Evolutionary conservation across 2,329 filamentous ascomycete genomes (phyloP).

Genomic region (Zymoseptoria pseudotritici): DNA sequence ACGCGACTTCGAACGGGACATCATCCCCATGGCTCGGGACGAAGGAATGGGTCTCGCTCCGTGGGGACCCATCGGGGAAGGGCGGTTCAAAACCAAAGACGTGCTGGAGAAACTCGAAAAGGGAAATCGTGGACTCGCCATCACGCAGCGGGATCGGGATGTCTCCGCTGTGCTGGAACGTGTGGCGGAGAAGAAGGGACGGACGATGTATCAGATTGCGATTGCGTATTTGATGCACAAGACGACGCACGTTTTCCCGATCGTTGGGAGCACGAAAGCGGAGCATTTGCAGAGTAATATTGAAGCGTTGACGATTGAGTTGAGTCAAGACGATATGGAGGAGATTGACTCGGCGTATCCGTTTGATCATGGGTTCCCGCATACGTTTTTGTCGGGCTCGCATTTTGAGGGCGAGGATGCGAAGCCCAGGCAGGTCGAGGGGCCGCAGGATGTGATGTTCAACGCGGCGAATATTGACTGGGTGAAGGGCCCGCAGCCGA

Average conservation of each 20-base stretch:
- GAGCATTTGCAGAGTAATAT: slow-evolving; percentile 65
- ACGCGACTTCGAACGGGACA: slow-evolving; percentile 46
- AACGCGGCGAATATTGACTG: slow-evolving; percentile 13
- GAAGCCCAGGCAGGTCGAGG: slow-evolving; percentile 17
- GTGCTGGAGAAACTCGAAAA: slow-evolving; percentile 5
- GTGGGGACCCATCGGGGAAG: slow-evolving; percentile 44
- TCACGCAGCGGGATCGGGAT: not conserved
- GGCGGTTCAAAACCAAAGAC: slow-evolving; percentile 38
- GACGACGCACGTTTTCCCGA: slow-evolving; percentile 58
- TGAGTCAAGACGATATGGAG: slow-evolving; percentile 56
- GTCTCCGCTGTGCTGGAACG: slow-evolving; percentile 53
- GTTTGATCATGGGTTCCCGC: slow-evolving; percentile 62
- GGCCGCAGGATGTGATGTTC: slow-evolving; percentile 31
- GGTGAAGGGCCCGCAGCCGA: slow-evolving; percentile 10
- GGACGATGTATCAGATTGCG: slow-evolving; percentile 30
- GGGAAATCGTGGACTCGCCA: not conserved
- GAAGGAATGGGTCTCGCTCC: slow-evolving; percentile 54
- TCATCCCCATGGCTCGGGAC: slow-evolving; percentile 54
- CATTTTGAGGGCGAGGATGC: slow-evolving; percentile 1
- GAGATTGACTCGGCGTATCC: slow-evolving; percentile 56
- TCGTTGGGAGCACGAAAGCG: slow-evolving; percentile 61
- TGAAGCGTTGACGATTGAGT: slow-evolving; percentile 53
- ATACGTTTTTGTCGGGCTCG: slow-evolving; percentile 44
- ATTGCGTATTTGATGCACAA: slow-evolving; percentile 69
- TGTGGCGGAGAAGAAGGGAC: slow-evolving; percentile 50